Base-by-base conservation (phyloP, 352 stramenopile genomes). In the Phytophthora ramorum region DNA sequence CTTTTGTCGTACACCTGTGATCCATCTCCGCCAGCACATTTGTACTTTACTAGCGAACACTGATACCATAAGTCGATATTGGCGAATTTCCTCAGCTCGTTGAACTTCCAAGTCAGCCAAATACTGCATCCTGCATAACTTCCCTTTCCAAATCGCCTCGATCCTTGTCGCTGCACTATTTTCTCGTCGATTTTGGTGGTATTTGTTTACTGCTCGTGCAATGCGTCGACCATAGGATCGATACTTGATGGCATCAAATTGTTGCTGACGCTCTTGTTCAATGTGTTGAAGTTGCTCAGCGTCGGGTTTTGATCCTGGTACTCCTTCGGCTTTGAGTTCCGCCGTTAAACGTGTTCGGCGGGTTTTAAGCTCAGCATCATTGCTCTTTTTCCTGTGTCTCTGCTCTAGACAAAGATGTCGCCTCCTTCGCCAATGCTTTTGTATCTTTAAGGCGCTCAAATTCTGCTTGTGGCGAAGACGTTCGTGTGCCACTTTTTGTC, bases 11-110 rank as follows among this genome's bases (percentile, higher is more conserved):
- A 82, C 28, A 10, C 63, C 56, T 1, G 24, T 34, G 8, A 73
- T 54, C 75, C 77, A 82, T 41, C 47, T 56, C 14, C 73, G 63
- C 65, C 73, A 83, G 22, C 66, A 79, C 13, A 47, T 35, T 22
- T 79, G 72, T 6, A 79, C 63, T 47, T 75, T 75, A 0, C 58
- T 63, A 12, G 71, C 71, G 17, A 79, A 58, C 2, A 79, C 58
- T 1, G 63, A 79, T 9, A 79, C 4, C 47, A 53, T 44, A 0
- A 79, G 51, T 17, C 50, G 60, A 53, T 79, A 73, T 13, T 73
- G 37, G 0, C 68, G 68, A 44, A 32, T 32, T 12, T 75, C 72
- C 13, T 73, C 55, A 1, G 45, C 26, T 6, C 59, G 58, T 49
- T 75, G 66, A 2, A 34, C 32, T 24, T 69, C 63, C 16, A 77